Conservation (phyloP, 805 yeast species). For the Tetrapisispora fleetii region DNA sequence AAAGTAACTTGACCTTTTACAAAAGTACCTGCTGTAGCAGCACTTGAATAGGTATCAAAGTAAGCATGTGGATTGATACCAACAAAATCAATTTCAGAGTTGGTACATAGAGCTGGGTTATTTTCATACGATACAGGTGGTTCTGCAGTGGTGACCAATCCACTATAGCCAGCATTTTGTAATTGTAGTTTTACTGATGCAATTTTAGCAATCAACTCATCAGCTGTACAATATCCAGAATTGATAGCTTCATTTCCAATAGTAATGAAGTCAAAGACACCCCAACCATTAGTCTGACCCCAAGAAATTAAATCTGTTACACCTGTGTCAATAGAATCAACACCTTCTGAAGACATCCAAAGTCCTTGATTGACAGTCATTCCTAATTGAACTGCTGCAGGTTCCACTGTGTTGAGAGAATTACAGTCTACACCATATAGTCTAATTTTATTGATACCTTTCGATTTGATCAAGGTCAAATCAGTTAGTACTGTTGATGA, state of each 20-base stretch:
- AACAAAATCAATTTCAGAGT: slow-evolving; percentile 65
- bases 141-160: slow-evolving; percentile 74
- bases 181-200: slow-evolving; percentile 50
- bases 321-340: slow-evolving; percentile 54
- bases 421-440: slow-evolving; percentile 83
- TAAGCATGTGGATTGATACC: slow-evolving; percentile 85
- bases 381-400: slow-evolving; percentile 51
- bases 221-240: slow-evolving; percentile 48
- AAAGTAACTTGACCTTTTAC: slow-evolving; percentile 51
- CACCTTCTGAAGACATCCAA: slow-evolving; percentile 63
- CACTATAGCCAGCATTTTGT: slow-evolving; percentile 61
- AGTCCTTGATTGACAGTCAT: slow-evolving; percentile 76
- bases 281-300: slow-evolving; percentile 54
- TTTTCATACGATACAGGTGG: slow-evolving; percentile 68
- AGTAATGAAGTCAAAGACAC: slow-evolving; percentile 60
- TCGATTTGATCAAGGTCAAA: slow-evolving; percentile 43
- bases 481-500: slow-evolving; percentile 46
- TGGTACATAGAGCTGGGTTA: slow-evolving; percentile 59
- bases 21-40: slow-evolving; percentile 63
- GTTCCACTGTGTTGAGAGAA: slow-evolving; percentile 52
- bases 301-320: slow-evolving; percentile 44
- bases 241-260: slow-evolving; percentile 84
- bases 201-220: slow-evolving; percentile 55
- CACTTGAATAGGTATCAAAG: slow-evolving; percentile 54
- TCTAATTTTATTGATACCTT: slow-evolving; percentile 59